Evolutionary conservation across 2,329 filamentous ascomycete genomes (phyloP).

Genomic region (Curvularia hawaiiensis): DNA sequence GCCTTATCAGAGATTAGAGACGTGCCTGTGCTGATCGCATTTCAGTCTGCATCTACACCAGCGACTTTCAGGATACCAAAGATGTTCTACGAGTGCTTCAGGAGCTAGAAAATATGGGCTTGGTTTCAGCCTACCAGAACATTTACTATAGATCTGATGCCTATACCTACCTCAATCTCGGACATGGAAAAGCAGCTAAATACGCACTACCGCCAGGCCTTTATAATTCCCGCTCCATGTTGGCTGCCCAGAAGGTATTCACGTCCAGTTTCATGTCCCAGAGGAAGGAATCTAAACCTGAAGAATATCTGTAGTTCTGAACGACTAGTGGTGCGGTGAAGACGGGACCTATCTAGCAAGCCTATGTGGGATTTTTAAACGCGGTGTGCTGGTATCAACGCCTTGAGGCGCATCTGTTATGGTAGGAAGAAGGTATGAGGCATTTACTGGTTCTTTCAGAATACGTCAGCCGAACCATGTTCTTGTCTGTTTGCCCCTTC

Average conservation of each 20-base stretch:
- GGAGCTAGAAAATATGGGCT: constrained; percentile 64
- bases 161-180: constrained; percentile 54
- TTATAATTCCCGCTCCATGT: constrained; percentile 49
- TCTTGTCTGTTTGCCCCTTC: background rate
- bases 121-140: constrained; percentile 56
- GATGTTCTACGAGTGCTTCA: constrained; percentile 73
- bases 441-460: background rate
- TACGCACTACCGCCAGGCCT: constrained; percentile 49
- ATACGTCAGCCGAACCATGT: background rate
- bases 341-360: background rate
- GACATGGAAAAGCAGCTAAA: constrained; percentile 41
- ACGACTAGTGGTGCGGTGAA: background rate
- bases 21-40: background rate
- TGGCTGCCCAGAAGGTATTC: constrained; percentile 22
- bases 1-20: background rate
- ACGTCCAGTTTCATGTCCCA: constrained; percentile 11
- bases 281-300: constrained; percentile 20
- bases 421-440: background rate
- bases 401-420: background rate
- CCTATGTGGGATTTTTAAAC: background rate
- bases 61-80: constrained; percentile 69
- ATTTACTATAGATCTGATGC: constrained; percentile 82
- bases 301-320: background rate
- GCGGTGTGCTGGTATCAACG: background rate
- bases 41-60: constrained; percentile 71